A percentile compares a stretch with the other conserved stretches of the same genome.
phyloP scores from a whole-genome alignment of 495 filamentous ascomycete genomes.

The Penicillium canariense region DNA sequence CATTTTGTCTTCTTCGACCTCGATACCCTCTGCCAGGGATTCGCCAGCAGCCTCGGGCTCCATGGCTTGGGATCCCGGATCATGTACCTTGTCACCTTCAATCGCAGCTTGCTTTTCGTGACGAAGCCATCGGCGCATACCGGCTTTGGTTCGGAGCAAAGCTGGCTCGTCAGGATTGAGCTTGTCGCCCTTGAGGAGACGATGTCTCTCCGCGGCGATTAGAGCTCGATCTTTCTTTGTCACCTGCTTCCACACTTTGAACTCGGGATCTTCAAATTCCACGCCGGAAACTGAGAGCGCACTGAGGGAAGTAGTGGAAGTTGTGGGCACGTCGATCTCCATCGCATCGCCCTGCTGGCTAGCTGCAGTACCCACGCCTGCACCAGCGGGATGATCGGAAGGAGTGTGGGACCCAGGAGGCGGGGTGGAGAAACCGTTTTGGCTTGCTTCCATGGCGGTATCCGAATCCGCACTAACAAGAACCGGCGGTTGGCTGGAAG shows the following conservation, averaged over 20 bases:
- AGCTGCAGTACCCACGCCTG: constrained; percentile 50
- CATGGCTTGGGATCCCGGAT: constrained; percentile 47
- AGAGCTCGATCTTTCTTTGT: constrained; percentile 95
- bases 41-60: constrained; percentile 53
- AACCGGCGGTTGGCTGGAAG: constrained; percentile 51
- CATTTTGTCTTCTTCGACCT: constrained; percentile 72
- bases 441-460: constrained; percentile 61
- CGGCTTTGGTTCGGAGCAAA: constrained; percentile 69
- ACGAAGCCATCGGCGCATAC: constrained; percentile 79
- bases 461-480: constrained; percentile 62
- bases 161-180: constrained; percentile 87
- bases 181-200: constrained; percentile 78
- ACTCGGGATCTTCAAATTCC: constrained; percentile 80
- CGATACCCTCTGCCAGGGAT: constrained; percentile 88
- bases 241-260: constrained; percentile 97
- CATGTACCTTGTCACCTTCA: constrained; percentile 50
- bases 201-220: constrained; percentile 72
- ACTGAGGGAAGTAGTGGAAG: constrained; percentile 59
- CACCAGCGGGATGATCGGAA: constrained; percentile 67
- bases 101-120: constrained; percentile 63
- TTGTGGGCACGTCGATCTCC: constrained; percentile 69
- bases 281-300: constrained; percentile 40
- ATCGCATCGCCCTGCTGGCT: constrained; percentile 78
- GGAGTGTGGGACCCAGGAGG: constrained; percentile 76
- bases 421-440: constrained; percentile 81